Percentiles rank a stretch among this genome's conserved stretches.
Conservation (phyloP, 208 protist genomes). For the Acanthamoeba royreba region DNA sequence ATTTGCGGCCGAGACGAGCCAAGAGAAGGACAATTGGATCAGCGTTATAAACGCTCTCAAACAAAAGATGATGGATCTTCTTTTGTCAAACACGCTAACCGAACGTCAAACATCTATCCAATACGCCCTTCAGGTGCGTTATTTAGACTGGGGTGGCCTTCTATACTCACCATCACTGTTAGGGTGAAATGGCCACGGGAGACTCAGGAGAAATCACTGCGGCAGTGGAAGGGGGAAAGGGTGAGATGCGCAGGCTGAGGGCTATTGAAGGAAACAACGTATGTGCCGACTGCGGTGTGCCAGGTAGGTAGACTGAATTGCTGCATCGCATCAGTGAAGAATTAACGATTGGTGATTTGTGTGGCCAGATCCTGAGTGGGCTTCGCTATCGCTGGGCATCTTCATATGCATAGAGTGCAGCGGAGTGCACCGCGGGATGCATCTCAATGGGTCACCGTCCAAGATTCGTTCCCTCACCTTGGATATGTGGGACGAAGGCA, state of each 20-base stretch:
- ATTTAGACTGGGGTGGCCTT: no score
- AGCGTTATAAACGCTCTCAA: not conserved
- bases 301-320: not conserved
- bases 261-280: not conserved
- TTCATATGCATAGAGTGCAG: constrained; percentile 78
- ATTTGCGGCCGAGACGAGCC: not conserved
- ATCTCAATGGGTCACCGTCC: constrained; percentile 49
- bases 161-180: no score
- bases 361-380: constrained; percentile 67
- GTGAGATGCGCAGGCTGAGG: not conserved
- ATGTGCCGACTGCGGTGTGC: constrained; percentile 57
- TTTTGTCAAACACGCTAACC: not conserved
- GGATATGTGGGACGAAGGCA: constrained; percentile 56
- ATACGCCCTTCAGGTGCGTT: not conserved
- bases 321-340: no score
- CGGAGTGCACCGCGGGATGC: constrained; percentile 72
- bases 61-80: not conserved
- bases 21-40: not conserved
- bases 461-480: constrained; percentile 70
- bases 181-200: no score
- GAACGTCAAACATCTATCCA: not conserved
- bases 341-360: no score
- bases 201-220: not conserved
- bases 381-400: constrained; percentile 69
- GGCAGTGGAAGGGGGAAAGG: not conserved